Percentiles rank a stretch among this genome's conserved stretches.
Conservation (phyloP, 106 monocot species). For the Hemerocallis citrina region DNA sequence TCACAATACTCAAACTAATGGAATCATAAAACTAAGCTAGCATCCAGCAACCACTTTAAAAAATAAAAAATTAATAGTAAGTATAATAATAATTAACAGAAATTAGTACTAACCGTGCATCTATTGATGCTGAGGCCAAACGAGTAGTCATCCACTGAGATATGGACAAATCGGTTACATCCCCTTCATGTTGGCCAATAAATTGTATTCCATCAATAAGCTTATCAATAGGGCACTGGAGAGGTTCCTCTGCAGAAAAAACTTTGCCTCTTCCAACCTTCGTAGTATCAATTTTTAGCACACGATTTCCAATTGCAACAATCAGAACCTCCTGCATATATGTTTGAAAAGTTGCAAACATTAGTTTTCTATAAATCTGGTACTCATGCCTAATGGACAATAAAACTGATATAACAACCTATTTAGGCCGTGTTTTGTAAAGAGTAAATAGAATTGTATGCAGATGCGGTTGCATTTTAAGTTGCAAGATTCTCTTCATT, state of each 20-base stretch:
- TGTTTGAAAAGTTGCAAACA: not conserved
- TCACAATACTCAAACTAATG: too few relatives aligned
- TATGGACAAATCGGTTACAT: conserved; percentile 91
- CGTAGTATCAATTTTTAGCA: conserved; percentile 83
- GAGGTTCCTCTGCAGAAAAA: conserved; percentile 73
- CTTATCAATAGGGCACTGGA: conserved; percentile 66
- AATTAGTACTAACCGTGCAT: conserved; percentile 69
- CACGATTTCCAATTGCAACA: conserved; percentile 68
- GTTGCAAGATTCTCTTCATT: not conserved
- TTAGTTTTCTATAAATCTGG: not conserved
- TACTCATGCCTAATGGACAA: not conserved
- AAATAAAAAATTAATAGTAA: not conserved
- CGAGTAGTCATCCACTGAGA: conserved; percentile 99
- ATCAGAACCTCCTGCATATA: conserved; percentile 63
- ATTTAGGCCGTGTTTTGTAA: too few relatives aligned
- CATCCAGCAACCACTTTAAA: not conserved
- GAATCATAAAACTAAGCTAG: not conserved
- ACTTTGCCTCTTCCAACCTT: conserved; percentile 75
- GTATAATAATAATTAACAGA: not conserved
- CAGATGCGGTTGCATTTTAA: not conserved
- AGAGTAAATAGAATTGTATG: too few relatives aligned
- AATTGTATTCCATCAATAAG: conserved; percentile 70
- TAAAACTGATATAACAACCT: not conserved
- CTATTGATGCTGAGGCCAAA: conserved; percentile 85
- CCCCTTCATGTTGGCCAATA: conserved; percentile 87